phyloP scores from a whole-genome alignment of 106 monocot genomes.

The Acanthochlamys bracteata region DNA sequence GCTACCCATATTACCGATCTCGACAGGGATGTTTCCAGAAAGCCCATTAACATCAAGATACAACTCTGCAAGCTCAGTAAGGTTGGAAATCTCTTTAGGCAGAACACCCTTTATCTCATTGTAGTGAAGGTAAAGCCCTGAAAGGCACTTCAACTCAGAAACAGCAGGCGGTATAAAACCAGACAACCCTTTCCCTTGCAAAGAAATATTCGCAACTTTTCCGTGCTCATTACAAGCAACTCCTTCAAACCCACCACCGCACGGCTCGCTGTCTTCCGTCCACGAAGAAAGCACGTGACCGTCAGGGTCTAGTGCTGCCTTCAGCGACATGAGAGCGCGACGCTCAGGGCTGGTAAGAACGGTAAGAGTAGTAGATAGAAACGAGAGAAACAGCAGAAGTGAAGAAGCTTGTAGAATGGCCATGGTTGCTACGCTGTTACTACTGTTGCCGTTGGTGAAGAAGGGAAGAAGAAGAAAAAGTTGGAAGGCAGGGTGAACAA shows the following conservation, averaged over 20 bases:
- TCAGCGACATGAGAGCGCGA: slow-evolving; percentile 52
- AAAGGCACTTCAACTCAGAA: slow-evolving; percentile 29
- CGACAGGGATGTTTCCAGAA: slow-evolving; percentile 46
- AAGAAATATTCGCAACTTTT: slow-evolving; percentile 64
- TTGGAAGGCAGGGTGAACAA: no score
- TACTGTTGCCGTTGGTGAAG: no score
- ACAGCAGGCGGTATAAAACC: slow-evolving; percentile 45
- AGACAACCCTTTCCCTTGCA: slow-evolving; percentile 73
- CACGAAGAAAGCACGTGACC: slow-evolving; percentile 45
- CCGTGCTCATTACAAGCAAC: slow-evolving; percentile 69
- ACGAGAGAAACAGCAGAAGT: neutral
- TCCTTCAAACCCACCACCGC: slow-evolving; percentile 54
- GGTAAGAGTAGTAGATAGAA: neutral
- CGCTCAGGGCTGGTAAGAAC: slow-evolving; percentile 22
- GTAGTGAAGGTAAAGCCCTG: slow-evolving; percentile 61
- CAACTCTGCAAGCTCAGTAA: slow-evolving; percentile 60
- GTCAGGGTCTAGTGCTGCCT: slow-evolving; percentile 56
- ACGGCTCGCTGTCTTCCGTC: slow-evolving; percentile 51
- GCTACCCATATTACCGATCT: slow-evolving; percentile 48
- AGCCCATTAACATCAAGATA: slow-evolving; percentile 77
- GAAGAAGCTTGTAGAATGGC: no score
- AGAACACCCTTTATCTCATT: slow-evolving; percentile 39
- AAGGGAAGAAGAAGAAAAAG: no score
- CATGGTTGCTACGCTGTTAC: no score
- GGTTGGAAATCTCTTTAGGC: slow-evolving; percentile 55